Conservation (phyloP, 768 basidiomycete genomes). For the Mycena alexandri region DNA sequence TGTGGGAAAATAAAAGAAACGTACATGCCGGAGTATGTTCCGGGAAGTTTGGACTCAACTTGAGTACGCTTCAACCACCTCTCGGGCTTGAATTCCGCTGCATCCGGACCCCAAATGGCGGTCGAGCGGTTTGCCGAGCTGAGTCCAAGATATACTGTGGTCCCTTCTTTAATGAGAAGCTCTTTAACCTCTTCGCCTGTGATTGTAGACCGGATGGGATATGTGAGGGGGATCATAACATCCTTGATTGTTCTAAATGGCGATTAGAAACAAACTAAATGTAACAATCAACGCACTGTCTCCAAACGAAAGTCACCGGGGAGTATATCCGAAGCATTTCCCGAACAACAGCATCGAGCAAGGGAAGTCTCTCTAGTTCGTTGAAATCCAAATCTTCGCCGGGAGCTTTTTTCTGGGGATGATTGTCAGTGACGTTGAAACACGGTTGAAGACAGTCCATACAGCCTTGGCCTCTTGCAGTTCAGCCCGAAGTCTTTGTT, state of each 20-base stretch:
- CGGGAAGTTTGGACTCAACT: constrained; percentile 34
- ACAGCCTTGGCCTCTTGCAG: constrained; percentile 37
- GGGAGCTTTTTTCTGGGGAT: constrained; percentile 31
- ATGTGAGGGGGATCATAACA: constrained; percentile 49
- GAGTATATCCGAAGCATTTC: constrained; percentile 51
- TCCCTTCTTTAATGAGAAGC: constrained; percentile 54
- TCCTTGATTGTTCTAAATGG: constrained; percentile 47
- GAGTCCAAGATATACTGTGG: constrained; percentile 49
- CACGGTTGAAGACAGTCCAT: neutral
- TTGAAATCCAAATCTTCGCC: constrained; percentile 51
- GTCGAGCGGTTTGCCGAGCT: constrained; percentile 51
- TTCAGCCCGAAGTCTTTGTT: constrained; percentile 47
- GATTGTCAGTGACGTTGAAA: neutral
- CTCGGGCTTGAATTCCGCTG: constrained; percentile 62
- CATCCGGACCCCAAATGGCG: constrained; percentile 62
- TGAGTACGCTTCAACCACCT: constrained; percentile 56
- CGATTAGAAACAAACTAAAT: neutral
- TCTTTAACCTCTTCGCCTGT: constrained; percentile 46
- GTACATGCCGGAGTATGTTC: constrained; percentile 30
- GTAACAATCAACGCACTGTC: constrained; percentile 44
- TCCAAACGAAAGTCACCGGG: constrained; percentile 45
- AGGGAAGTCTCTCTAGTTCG: constrained; percentile 51
- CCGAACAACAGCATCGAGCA: constrained; percentile 53
- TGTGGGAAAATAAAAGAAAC: constrained; percentile 44
- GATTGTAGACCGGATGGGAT: constrained; percentile 44